Percentiles rank a stretch among this genome's conserved stretches.
These are phyloP conservation scores for Forsythia suspensa DNA, from an alignment of 257 asterid genomes.

Conservation along the genomic window DNA sequence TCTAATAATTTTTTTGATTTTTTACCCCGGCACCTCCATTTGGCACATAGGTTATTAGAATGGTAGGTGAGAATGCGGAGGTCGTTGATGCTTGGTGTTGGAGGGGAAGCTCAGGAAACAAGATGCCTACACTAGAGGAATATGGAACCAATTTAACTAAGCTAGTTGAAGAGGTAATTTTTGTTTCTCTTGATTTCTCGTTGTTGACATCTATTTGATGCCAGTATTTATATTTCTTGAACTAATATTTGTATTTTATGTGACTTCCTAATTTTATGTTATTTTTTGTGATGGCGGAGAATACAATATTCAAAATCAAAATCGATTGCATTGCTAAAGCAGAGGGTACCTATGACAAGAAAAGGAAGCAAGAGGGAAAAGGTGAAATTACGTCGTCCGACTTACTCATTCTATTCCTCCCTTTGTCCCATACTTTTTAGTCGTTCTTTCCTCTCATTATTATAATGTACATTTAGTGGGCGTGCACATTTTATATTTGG, in stretches of 20 bases:
- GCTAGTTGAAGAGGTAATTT: too few species aligned
- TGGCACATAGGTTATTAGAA: too few species aligned
- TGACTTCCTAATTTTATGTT: conserved; percentile 6
- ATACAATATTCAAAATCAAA: conserved; percentile 88
- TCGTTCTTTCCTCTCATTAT: background rate
- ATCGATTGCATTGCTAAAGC: conserved; percentile 98
- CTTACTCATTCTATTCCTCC: background rate
- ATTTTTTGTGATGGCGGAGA: conserved; percentile 53
- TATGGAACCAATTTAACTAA: too few species aligned
- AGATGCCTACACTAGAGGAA: too few species aligned
- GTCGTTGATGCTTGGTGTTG: too few species aligned
- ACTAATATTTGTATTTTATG: background rate
- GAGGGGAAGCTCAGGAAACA: too few species aligned
- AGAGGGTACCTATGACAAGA: conserved; percentile 96
- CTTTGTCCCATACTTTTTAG: background rate
- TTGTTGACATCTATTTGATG: conserved; percentile 3
- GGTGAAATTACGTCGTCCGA: conserved; percentile 42
- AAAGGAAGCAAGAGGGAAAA: conserved; percentile 96
- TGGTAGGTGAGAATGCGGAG: too few species aligned
- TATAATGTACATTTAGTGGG: background rate
- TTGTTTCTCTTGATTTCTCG: background rate
- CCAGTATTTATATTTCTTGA: background rate
- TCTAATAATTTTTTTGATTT: too few species aligned
- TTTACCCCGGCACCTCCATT: too few species aligned
- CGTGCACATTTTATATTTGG: background rate